phyloP scores from a whole-genome alignment of 148 eudicot species.

The Polygonum maritimum region DNA sequence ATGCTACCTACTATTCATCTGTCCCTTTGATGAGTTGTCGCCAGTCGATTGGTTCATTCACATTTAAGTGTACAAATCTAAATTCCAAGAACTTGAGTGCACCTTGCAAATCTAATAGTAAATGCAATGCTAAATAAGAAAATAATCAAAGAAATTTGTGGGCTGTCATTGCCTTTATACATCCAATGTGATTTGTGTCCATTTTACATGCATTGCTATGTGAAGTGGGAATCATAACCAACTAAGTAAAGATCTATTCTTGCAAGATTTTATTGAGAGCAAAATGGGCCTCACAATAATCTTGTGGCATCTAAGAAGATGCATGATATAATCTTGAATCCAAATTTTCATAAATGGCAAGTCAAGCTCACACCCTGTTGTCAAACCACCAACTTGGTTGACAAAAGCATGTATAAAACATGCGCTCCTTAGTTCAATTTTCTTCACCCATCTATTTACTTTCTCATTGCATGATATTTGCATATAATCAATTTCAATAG shows the following conservation, averaged over 20 bases:
- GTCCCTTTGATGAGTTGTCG: not conserved
- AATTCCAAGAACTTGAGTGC: not conserved
- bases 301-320: not conserved
- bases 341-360: not conserved
- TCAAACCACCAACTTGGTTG: not conserved
- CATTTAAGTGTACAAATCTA: not conserved
- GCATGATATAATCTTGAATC: not conserved
- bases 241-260: not conserved
- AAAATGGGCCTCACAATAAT: not conserved
- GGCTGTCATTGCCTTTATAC: not conserved
- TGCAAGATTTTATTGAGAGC: not conserved
- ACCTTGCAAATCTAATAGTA: not conserved
- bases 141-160: not conserved
- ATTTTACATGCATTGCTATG: not conserved
- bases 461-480: too few relatives aligned
- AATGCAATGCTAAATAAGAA: not conserved
- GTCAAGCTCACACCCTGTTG: not conserved
- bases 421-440: not conserved
- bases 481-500: too few relatives aligned
- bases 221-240: not conserved
- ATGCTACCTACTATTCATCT: not conserved
- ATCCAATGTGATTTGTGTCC: not conserved
- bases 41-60: not conserved
- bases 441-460: too few relatives aligned
- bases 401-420: not conserved